Percentiles rank a stretch among this genome's conserved stretches.
phyloP scores from a whole-genome alignment of 2,329 filamentous ascomycete genomes.

The Magnaporthales sp. region DNA sequence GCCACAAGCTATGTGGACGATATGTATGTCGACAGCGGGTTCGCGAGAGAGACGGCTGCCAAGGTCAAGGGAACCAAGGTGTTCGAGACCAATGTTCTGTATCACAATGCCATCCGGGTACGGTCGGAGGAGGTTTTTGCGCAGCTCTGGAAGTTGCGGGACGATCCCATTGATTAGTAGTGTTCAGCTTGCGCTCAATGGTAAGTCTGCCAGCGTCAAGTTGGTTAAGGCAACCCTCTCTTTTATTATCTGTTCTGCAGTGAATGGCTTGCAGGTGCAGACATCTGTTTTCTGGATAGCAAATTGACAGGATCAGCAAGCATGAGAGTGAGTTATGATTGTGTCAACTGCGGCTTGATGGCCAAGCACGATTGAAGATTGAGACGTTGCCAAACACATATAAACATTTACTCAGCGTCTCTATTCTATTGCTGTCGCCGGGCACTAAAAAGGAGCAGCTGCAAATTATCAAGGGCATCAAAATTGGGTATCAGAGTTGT shows the following conservation, averaged over 20 bases:
- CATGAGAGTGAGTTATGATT: background rate
- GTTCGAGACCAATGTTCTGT: conserved; percentile 78
- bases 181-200: background rate
- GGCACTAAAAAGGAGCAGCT: too few relatives aligned
- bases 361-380: too few relatives aligned
- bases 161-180: conserved; percentile 50
- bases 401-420: too few relatives aligned
- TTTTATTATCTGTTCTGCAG: background rate
- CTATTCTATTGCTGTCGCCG: too few relatives aligned
- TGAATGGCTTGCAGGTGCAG: background rate
- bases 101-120: conserved; percentile 72
- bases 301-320: background rate
- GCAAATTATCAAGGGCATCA: too few relatives aligned
- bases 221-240: background rate
- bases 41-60: conserved; percentile 64
- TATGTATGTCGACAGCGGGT: conserved; percentile 81
- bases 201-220: background rate
- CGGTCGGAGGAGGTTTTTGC: conserved; percentile 69
- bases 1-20: conserved; percentile 78
- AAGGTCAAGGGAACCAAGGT: conserved; percentile 71
- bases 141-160: conserved; percentile 67
- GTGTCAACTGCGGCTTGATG: too few relatives aligned
- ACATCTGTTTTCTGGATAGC: background rate
- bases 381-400: too few relatives aligned
- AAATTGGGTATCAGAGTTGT: too few relatives aligned